Evolutionary conservation across 768 basidiomycete species (phyloP).

Genomic region (Boletus reticuloceps): DNA sequence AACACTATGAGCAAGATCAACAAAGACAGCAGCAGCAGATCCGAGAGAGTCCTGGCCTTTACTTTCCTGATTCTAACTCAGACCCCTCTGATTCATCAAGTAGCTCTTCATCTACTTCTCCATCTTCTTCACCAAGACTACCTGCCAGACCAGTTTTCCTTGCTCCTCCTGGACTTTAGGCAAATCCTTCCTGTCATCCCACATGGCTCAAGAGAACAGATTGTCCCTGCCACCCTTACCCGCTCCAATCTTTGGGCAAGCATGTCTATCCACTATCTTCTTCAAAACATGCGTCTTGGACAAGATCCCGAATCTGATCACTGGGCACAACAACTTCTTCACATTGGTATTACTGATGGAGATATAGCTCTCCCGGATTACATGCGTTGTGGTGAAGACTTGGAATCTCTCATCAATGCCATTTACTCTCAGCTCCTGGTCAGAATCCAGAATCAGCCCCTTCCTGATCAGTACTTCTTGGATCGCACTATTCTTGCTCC

Average conservation of each 20-base stretch:
- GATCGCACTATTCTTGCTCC: background rate
- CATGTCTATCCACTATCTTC: constrained; percentile 33
- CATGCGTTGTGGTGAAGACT: background rate
- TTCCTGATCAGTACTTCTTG: background rate
- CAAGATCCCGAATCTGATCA: constrained; percentile 20
- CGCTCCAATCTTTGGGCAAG: constrained; percentile 38
- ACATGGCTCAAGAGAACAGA: constrained; percentile 35
- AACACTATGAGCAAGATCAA: too few relatives aligned
- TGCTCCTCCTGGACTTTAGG: background rate
- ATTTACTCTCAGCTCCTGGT: background rate
- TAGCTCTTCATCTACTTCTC: too few relatives aligned
- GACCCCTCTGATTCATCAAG: too few relatives aligned
- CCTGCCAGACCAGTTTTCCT: too few relatives aligned
- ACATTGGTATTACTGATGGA: background rate
- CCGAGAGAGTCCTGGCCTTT: too few relatives aligned
- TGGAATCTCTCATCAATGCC: background rate
- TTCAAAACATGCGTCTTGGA: constrained; percentile 42
- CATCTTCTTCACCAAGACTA: too few relatives aligned
- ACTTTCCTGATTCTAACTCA: too few relatives aligned
- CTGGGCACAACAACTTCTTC: constrained; percentile 38
- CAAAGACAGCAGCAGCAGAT: too few relatives aligned
- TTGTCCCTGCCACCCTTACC: constrained; percentile 36
- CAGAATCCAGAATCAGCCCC: background rate
- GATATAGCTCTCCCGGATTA: background rate
- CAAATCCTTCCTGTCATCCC: constrained; percentile 34